Base-by-base conservation (phyloP, 306 rosid genomes). In the Sphenostylis stenocarpa region DNA sequence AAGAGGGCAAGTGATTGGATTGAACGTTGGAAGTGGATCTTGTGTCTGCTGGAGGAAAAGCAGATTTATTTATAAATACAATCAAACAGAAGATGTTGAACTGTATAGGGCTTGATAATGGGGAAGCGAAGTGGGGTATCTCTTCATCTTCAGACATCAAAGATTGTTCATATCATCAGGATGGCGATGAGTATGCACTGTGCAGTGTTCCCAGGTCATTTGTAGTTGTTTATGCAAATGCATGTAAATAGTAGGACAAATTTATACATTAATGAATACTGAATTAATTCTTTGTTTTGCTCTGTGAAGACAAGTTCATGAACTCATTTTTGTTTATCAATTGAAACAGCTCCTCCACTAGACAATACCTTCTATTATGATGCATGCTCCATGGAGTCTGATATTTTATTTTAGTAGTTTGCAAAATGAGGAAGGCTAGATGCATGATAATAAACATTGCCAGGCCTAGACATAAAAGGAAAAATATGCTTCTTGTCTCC, bases 401-500 rank as follows among this genome's bases (percentile, higher is more conserved):
- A 57, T 57, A 57, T 26, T 57, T 57, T 26, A 52, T 52, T 29
- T 23, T 10, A 23, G 61, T 23, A 55, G 31, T 15, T 23, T 9
- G 7, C 61, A 55, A 3, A 20, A 55, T 23, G 62, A 21, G 33
- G 33, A 23, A 23, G 45, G 4, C 13, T 39, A 12, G 45, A 11
- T 39, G 45, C 14, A 11, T 39, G 13, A 39, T 39, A n/a, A n/a
- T 26, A 82, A 79, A 28, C 86, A 78, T 48, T 78, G 68, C 21
- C 48, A 51, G 33, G 4, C 36, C 71, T 28, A 63, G 38, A 67
- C 71, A 75, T 34, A 14, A 8, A 3, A 41, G 58, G 31, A 28
- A 43, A 72, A 2, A 43, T 43, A 73, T n/a, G 41, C 31, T 43
- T 73, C 47, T 73, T 64, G 56, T 65, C 73, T 57, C 68, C 66